Evolutionary conservation across 2,329 filamentous ascomycete genomes (phyloP).

Genomic region (Stagonosporopsis tanaceti): DNA sequence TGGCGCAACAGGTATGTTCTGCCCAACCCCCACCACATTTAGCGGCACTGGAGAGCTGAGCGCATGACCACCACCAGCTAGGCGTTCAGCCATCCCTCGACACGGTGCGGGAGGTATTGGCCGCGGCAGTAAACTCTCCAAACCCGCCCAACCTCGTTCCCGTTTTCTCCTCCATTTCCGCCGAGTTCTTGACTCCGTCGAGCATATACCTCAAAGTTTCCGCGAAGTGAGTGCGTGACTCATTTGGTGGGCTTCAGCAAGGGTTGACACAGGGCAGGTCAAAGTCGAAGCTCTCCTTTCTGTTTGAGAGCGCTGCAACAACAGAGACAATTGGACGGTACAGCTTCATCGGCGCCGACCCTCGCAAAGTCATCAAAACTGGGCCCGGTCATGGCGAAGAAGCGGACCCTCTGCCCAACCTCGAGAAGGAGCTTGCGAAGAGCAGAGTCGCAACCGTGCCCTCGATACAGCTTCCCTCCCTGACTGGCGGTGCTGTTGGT

Average conservation of each 20-base stretch:
- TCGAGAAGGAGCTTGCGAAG: constrained; percentile 81
- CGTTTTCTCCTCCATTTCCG: constrained; percentile 82
- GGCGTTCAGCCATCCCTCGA: constrained; percentile 68
- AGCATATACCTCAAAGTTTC: constrained; percentile 93
- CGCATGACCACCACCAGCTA: constrained; percentile 48
- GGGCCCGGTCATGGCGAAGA: constrained; percentile 86
- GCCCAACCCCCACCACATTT: constrained; percentile 3
- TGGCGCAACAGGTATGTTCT: constrained; percentile 39
- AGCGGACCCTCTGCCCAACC: constrained; percentile 81
- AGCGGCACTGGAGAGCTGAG: constrained; percentile 32
- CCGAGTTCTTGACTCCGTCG: constrained; percentile 94
- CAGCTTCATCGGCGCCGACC: constrained; percentile 88
- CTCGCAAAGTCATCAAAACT: constrained; percentile 81
- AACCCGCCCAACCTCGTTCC: constrained; percentile 81
- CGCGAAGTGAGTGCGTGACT: constrained; percentile 65
- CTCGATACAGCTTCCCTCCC: constrained; percentile 79
- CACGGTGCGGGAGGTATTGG: constrained; percentile 64
- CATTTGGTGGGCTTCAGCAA: constrained; percentile 22
- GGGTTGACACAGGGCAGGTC: constrained; percentile 50
- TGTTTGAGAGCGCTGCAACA: constrained; percentile 92
- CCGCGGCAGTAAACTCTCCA: constrained; percentile 58
- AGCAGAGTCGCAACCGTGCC: constrained; percentile 85
- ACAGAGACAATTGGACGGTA: constrained; percentile 94
- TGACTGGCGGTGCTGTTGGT: constrained; percentile 92
- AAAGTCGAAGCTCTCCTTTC: constrained; percentile 82